phyloP scores from a whole-genome alignment of 2,329 filamentous ascomycete genomes.

The Verticillium isaacii region DNA sequence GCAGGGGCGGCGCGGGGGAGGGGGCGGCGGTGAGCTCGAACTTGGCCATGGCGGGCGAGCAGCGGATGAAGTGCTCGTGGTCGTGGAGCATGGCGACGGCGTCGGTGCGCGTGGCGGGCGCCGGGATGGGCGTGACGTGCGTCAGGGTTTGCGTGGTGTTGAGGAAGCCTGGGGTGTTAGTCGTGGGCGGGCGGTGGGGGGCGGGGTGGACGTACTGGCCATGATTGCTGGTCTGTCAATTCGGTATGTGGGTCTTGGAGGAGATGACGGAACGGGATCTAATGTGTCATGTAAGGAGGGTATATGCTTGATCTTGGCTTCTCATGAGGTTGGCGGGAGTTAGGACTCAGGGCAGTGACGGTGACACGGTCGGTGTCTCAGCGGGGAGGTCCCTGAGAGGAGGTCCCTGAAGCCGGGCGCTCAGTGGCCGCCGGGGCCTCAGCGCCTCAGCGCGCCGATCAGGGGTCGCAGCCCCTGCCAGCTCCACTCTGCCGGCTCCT shows the following conservation, averaged over 20 bases:
- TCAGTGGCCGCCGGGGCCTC: not conserved
- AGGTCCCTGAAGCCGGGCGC: not conserved
- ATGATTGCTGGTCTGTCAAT: not conserved
- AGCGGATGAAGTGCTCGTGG: slow-evolving; percentile 45
- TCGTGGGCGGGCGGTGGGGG: not conserved
- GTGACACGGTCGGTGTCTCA: not conserved
- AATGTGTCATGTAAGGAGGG: not conserved
- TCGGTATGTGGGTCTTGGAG: not conserved
- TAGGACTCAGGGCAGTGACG: not conserved
- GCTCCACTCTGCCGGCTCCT: not conserved
- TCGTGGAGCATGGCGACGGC: slow-evolving; percentile 44
- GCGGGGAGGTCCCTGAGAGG: not conserved
- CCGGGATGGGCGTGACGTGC: slow-evolving; percentile 38
- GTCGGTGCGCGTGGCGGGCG: slow-evolving; percentile 24
- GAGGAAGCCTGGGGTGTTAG: slow-evolving; percentile 29
- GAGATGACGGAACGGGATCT: not conserved
- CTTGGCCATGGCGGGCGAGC: slow-evolving; percentile 46
- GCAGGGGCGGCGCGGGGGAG: slow-evolving; percentile 21
- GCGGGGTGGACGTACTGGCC: not conserved
- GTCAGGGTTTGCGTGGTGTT: slow-evolving; percentile 34
- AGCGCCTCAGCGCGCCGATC: not conserved
- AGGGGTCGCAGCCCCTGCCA: not conserved
- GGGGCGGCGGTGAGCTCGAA: slow-evolving; percentile 30
- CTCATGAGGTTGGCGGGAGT: not conserved
- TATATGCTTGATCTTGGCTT: not conserved